Conservation (phyloP, 2,329 filamentous ascomycete genomes). For the Nemania sp. region DNA sequence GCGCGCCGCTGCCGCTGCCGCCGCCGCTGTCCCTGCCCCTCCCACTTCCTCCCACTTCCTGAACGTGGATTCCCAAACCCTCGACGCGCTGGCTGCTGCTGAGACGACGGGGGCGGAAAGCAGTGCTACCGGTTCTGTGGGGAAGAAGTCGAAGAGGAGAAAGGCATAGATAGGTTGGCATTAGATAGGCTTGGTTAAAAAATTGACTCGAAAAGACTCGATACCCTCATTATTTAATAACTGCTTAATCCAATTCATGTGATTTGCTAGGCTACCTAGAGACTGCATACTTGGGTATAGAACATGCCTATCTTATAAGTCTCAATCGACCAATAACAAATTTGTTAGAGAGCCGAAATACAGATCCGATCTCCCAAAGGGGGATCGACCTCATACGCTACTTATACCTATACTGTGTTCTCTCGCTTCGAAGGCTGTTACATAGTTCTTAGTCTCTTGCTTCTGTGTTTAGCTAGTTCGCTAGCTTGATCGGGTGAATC, state of each 20-base stretch:
- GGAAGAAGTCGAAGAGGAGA: conserved; percentile 52
- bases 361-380: background rate
- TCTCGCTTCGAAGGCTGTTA: background rate
- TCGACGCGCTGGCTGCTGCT: conserved; percentile 57
- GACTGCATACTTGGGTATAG: conserved; percentile 2
- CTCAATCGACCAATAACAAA: background rate
- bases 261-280: conserved; percentile 11
- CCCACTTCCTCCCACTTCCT: conserved; percentile 47
- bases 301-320: conserved; percentile 8
- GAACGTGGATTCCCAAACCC: conserved; percentile 59
- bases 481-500: too few species aligned
- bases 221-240: conserved; percentile 31
- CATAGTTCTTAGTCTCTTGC: background rate
- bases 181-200: conserved; percentile 19
- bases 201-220: conserved; percentile 25
- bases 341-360: background rate
- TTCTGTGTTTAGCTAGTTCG: too few species aligned
- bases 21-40: conserved; percentile 35
- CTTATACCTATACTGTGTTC: background rate
- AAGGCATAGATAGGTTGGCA: conserved; percentile 47
- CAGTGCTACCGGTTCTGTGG: conserved; percentile 29
- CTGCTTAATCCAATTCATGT: background rate
- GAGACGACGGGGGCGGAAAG: conserved; percentile 45
- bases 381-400: background rate
- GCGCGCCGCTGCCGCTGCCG: conserved; percentile 55